phyloP scores from a whole-genome alignment of 169 alveolate genomes.

The Cryptosporidium tyzzeri region DNA sequence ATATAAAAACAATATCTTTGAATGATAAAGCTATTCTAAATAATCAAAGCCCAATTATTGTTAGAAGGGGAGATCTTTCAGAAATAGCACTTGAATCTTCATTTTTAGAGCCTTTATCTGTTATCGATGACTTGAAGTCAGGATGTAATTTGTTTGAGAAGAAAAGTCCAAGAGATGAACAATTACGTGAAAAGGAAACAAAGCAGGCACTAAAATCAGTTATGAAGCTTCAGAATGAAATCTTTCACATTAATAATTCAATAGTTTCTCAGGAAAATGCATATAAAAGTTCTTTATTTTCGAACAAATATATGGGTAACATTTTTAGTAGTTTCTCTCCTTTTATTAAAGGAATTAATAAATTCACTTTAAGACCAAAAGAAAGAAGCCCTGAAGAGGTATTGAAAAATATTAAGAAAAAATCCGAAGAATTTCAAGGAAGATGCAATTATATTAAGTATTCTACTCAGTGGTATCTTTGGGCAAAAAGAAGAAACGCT shows the following conservation, averaged over 20 bases:
- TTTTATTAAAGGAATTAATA: constrained; percentile 58
- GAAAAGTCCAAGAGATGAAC: constrained; percentile 30
- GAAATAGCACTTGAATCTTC: background rate
- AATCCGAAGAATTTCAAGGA: background rate
- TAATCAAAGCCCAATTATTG: background rate
- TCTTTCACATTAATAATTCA: constrained; percentile 11
- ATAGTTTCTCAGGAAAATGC: constrained; percentile 25
- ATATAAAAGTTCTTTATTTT: constrained; percentile 40
- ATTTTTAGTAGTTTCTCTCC: constrained; percentile 58
- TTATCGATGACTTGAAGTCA: background rate
- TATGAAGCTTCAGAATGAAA: constrained; percentile 30
- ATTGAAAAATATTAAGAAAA: background rate
- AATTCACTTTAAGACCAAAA: constrained; percentile 12
- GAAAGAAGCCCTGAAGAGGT: constrained; percentile 11
- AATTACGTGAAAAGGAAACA: constrained; percentile 17
- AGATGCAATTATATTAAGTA: background rate
- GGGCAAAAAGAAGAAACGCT: constrained; percentile 62
- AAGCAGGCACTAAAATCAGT: constrained; percentile 38
- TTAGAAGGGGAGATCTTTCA: background rate
- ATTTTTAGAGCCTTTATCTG: background rate
- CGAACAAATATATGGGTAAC: constrained; percentile 48
- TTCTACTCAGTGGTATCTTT: constrained; percentile 57
- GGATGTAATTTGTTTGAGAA: constrained; percentile 16
- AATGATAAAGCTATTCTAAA: background rate
- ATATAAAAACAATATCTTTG: background rate